Evolutionary conservation across 441 rosid genomes (phyloP).

Genomic region (Erodium moschatum): DNA sequence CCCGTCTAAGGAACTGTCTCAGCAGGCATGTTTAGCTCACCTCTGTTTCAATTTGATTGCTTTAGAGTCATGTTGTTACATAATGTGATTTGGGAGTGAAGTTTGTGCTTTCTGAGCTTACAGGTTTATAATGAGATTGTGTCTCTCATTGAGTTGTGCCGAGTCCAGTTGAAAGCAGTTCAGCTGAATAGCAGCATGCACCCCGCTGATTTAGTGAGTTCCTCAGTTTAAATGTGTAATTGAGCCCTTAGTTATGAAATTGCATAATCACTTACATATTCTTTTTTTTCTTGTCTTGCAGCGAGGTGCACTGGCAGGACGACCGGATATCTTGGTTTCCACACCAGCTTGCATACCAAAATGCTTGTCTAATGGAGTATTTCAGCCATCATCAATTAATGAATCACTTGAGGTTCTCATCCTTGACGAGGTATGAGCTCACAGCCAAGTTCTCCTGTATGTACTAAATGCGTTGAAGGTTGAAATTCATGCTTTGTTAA

Average conservation of each 20-base stretch:
- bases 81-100: not conserved
- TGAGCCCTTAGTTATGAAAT: not conserved
- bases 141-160: slow-evolving; percentile 61
- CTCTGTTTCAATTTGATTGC: not conserved
- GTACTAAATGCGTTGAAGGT: not conserved
- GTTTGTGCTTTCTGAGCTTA: slow-evolving; percentile 5
- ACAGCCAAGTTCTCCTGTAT: not conserved
- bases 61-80: not conserved
- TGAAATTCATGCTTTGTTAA: too few species aligned
- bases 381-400: slow-evolving; percentile 43
- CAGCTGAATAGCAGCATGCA: slow-evolving; percentile 68
- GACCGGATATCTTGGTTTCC: slow-evolving; percentile 64
- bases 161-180: slow-evolving; percentile 63
- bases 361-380: slow-evolving; percentile 58
- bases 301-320: slow-evolving; percentile 66
- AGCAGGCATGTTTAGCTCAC: slow-evolving; percentile 38
- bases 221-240: not conserved
- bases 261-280: not conserved
- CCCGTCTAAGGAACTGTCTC: slow-evolving; percentile 73
- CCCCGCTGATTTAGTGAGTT: slow-evolving; percentile 55
- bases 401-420: slow-evolving; percentile 73
- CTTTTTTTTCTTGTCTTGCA: slow-evolving; percentile 23
- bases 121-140: slow-evolving; percentile 59
- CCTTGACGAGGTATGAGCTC: slow-evolving; percentile 72
- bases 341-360: slow-evolving; percentile 85